Conservation (phyloP, 2,329 filamentous ascomycete species). For the Colletotrichum cuscutae region DNA sequence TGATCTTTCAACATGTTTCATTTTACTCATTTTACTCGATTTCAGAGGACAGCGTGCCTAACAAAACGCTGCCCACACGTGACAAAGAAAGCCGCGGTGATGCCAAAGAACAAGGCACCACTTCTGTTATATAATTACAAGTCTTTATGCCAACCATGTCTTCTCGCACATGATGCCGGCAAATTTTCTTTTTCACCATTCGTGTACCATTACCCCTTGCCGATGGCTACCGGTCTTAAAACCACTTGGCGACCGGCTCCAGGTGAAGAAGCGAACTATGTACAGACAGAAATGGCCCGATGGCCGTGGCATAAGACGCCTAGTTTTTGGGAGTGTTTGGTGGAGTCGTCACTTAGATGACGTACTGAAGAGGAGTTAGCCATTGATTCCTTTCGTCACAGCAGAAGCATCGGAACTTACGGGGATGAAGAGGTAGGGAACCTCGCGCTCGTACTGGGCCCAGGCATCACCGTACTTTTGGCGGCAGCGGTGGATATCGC, state of each 20-base stretch:
- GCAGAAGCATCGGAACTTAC: conserved; percentile 40
- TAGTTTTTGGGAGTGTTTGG: background rate
- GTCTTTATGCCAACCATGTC: background rate
- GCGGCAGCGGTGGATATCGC: conserved; percentile 81
- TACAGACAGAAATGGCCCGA: conserved; percentile 3
- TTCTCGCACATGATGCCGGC: background rate
- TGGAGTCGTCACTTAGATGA: conserved; percentile 46
- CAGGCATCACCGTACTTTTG: conserved; percentile 85
- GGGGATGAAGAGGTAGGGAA: conserved; percentile 83
- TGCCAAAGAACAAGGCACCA: background rate
- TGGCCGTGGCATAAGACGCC: background rate
- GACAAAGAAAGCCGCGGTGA: conserved; percentile 2
- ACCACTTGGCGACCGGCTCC: background rate
- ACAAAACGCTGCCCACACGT: background rate
- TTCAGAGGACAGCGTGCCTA: background rate
- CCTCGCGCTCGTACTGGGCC: conserved; percentile 81
- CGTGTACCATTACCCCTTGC: background rate
- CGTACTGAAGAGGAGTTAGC: conserved; percentile 45
- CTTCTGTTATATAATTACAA: conserved; percentile 7
- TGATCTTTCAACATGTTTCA: background rate
- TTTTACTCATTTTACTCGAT: background rate
- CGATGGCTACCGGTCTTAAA: background rate
- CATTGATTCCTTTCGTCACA: background rate
- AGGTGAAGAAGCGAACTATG: background rate
- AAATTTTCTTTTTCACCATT: background rate